phyloP scores from a whole-genome alignment of 805 yeast genomes.

The Kuraishia capsulata region DNA sequence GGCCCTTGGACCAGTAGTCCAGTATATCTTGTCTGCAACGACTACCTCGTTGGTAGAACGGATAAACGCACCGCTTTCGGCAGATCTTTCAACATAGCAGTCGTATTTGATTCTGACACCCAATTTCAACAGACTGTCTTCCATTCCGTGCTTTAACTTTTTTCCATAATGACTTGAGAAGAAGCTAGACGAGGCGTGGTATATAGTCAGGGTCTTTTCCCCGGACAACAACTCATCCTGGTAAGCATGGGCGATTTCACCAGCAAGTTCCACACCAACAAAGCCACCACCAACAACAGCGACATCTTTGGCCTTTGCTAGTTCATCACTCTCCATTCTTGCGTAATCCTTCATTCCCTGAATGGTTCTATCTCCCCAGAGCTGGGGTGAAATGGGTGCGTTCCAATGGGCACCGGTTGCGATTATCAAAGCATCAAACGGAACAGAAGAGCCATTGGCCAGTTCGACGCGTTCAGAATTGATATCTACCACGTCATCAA shows the following conservation, averaged over 20 bases:
- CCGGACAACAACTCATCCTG: slow-evolving; percentile 6
- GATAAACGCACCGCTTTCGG: background rate
- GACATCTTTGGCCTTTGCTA: slow-evolving; percentile 15
- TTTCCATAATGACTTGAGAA: slow-evolving; percentile 3
- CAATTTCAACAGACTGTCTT: slow-evolving; percentile 4
- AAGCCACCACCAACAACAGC: slow-evolving; percentile 25
- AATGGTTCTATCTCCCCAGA: slow-evolving; percentile 3
- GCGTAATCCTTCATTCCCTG: slow-evolving; percentile 6
- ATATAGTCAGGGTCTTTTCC: slow-evolving; percentile 13
- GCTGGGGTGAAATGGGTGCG: slow-evolving; percentile 12
- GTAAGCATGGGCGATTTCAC: slow-evolving; percentile 19
- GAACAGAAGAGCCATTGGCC: slow-evolving; percentile 4
- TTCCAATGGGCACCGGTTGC: slow-evolving; percentile 22
- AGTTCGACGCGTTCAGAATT: slow-evolving; percentile 10
- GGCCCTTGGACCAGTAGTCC: slow-evolving; percentile 6
- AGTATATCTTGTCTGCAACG: slow-evolving; percentile 11
- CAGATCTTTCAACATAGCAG: background rate
- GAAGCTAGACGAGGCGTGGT: slow-evolving; percentile 12
- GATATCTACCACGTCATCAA: slow-evolving; percentile 12
- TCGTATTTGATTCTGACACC: slow-evolving; percentile 10
- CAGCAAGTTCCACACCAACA: slow-evolving; percentile 20
- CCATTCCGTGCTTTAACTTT: slow-evolving; percentile 2
- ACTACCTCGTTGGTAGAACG: slow-evolving; percentile 4
- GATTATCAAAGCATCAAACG: slow-evolving; percentile 16
- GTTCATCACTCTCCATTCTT: slow-evolving; percentile 6